These are phyloP conservation scores for Petasospora rhodanensis DNA, from an alignment of 1,139 yeast species.

Conservation along the genomic window DNA sequence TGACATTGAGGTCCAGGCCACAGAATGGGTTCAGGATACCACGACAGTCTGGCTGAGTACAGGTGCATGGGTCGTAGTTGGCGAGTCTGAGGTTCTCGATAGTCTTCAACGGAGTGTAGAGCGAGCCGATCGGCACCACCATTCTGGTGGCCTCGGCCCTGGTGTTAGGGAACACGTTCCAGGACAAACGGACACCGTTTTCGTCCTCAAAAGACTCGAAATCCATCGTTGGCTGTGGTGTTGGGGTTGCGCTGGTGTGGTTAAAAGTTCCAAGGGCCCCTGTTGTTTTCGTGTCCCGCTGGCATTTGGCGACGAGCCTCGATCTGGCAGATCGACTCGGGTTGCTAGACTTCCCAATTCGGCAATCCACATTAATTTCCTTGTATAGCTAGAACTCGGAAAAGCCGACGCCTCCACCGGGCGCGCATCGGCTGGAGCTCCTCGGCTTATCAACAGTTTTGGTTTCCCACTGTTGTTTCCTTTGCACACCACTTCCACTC, in stretches of 20 bases:
- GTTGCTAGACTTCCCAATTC: too few species aligned
- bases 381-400: too few species aligned
- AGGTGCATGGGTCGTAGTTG: constrained; percentile 84
- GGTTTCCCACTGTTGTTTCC: too few species aligned
- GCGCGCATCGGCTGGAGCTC: too few species aligned
- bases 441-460: too few species aligned
- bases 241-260: neutral
- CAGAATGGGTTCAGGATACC: constrained; percentile 87
- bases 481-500: too few species aligned
- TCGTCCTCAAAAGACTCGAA: constrained; percentile 83
- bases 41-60: constrained; percentile 77
- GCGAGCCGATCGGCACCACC: constrained; percentile 91
- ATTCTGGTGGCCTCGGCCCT: constrained; percentile 87
- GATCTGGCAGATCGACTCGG: too few species aligned
- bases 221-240: constrained; percentile 37
- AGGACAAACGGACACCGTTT: constrained; percentile 86
- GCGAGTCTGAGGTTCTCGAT: constrained; percentile 78
- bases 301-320: too few species aligned
- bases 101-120: constrained; percentile 86
- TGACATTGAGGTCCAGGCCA: constrained; percentile 74
- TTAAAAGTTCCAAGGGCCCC: too few species aligned
- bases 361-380: too few species aligned
- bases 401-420: too few species aligned
- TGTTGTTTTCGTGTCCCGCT: too few species aligned
- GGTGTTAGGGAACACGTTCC: constrained; percentile 89